Evolutionary conservation across 1,139 yeast genomes (phyloP).

Genomic region (Hemisphaericaspora xylofermentans): DNA sequence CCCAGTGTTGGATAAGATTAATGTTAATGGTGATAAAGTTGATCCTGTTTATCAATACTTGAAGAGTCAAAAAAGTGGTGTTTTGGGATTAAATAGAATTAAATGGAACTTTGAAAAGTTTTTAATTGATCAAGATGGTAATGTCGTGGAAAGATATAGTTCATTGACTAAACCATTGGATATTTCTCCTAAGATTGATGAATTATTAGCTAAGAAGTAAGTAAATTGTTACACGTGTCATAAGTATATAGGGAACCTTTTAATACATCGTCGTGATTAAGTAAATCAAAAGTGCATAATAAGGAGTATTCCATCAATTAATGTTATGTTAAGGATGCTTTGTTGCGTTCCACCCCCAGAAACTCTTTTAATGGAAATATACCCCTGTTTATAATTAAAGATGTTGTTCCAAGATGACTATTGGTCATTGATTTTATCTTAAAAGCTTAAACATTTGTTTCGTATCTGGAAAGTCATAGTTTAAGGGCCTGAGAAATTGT

Average conservation of each 20-base stretch:
- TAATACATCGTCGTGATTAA: no score
- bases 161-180: constrained; percentile 43
- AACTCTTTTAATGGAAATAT: no score
- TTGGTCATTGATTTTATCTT: no score
- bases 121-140: constrained; percentile 44
- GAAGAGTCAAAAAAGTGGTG: constrained; percentile 51
- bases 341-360: no score
- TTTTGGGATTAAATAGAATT: constrained; percentile 45
- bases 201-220: constrained; percentile 27
- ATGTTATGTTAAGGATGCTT: no score
- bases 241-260: background rate
- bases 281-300: no score
- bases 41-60: constrained; percentile 81
- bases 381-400: no score
- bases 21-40: constrained; percentile 81
- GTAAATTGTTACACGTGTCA: background rate
- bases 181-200: constrained; percentile 38
- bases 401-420: no score
- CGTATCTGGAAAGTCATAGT: no score
- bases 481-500: no score
- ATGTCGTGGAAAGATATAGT: constrained; percentile 45
- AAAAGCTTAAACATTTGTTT: no score
- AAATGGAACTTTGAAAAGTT: constrained; percentile 55
- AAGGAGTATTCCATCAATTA: no score
- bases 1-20: constrained; percentile 83